Conservation (phyloP, 768 basidiomycete species). For the Gloeophyllum trabeum region DNA sequence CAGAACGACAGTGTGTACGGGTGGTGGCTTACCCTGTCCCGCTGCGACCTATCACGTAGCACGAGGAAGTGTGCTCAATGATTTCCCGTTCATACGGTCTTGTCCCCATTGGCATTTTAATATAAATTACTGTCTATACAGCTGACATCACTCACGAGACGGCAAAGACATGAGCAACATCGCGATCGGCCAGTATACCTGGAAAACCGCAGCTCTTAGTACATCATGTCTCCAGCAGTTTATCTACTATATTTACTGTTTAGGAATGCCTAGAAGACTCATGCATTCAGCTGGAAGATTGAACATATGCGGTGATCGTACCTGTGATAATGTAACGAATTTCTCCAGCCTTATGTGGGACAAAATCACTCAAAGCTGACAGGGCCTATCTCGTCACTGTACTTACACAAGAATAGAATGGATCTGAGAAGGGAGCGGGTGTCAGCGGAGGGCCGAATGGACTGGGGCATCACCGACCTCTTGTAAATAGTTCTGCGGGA, state of each 20-base stretch:
- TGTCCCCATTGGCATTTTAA: neutral
- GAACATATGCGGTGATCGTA: constrained; percentile 9
- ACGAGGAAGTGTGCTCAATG: constrained; percentile 46
- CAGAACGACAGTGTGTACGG: no score
- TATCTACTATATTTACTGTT: constrained; percentile 17
- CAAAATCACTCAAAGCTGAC: no score
- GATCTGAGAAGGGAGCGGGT: constrained; percentile 19
- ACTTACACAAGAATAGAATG: constrained; percentile 42
- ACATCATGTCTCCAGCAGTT: neutral
- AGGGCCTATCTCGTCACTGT: constrained; percentile 2
- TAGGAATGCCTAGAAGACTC: constrained; percentile 23
- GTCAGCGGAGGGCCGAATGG: no score
- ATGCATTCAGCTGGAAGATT: no score
- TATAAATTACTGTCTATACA: no score
- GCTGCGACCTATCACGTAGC: constrained; percentile 51
- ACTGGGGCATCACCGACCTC: constrained; percentile 22
- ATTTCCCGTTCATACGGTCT: constrained; percentile 42
- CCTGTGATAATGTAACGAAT: constrained; percentile 30
- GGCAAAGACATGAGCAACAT: constrained; percentile 21
- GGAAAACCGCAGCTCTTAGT: neutral
- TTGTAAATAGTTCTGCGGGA: constrained; percentile 27
- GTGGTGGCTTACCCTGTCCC: constrained; percentile 53
- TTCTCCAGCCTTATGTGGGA: constrained; percentile 39
- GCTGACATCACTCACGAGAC: constrained; percentile 17
- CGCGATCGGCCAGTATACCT: constrained; percentile 43